Evolutionary conservation across 2,329 filamentous ascomycete genomes (phyloP), one percentile per base, ranked within the genome.

Genomic region (Tolypocladium ophioglossoides): DNA sequence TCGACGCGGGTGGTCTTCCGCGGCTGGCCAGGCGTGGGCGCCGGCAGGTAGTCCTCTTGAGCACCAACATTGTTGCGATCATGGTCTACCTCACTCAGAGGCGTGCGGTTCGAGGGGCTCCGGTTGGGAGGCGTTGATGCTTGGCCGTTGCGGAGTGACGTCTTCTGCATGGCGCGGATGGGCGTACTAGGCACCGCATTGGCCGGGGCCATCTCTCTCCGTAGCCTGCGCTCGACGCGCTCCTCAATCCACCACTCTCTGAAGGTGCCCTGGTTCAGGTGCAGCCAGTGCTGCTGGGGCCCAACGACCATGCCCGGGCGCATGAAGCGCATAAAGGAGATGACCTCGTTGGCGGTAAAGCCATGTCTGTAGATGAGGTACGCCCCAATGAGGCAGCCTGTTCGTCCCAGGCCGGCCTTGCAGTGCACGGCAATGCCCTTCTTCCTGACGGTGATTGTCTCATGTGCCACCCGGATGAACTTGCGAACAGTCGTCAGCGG

Each of bases 271-370:
- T 99, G 94, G 74, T 99, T 96, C 58, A 99, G 81, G 68, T 99
- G 94, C 53, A 99, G 81, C 94, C 94, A 99, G 73, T 99, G 94
- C 73, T 99, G 94, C 68, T 99, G 94, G 40, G 94, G 94, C 0
- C 94, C 94, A 52, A 99, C 94, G 8, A 99, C 94, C 94, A 99
- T 99, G 52, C 94, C 94, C 0, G 94, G 94, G 55, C 92, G 83
- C 92, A 97, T 97, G 74, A 99, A 99, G 57, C 92, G 86, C 92
- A 99, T 97, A 71, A 91, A 99, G 3, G 91, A 88, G 68, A 97
- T 97, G 64, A 96, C 84, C 73, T 96, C 92, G 66, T 97, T 96
- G 60, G 94, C 94, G 7, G 92, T 97, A 72, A 97, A 99, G 55
- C 90, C 94, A 70, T 97, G 87, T 61, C 91, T 84, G 76, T 99